Evolutionary conservation across 495 filamentous ascomycete genomes (phyloP).

Genomic region (Penicillium desertorum): DNA sequence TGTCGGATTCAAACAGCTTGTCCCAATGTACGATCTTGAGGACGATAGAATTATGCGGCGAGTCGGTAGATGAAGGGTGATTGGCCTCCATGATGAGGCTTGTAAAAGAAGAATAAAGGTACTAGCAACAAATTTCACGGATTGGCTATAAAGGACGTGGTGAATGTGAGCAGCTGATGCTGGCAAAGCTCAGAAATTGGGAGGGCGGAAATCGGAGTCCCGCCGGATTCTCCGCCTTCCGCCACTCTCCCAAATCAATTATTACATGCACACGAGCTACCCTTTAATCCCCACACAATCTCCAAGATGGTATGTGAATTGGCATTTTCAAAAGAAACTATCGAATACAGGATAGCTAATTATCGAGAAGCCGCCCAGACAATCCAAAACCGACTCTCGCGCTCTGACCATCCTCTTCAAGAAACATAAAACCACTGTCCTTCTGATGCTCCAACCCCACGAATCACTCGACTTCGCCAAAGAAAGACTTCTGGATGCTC

Average conservation of each 20-base stretch:
- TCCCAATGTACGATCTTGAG: conserved; percentile 41
- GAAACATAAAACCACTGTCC: conserved; percentile 71
- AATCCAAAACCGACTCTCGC: conserved; percentile 35
- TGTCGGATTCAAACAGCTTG: conserved; percentile 46
- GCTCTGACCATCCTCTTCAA: conserved; percentile 75
- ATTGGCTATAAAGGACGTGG: neutral
- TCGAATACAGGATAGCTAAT: neutral
- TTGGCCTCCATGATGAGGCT: conserved; percentile 30
- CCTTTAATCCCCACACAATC: neutral
- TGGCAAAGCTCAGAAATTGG: conserved; percentile 6
- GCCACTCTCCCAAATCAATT: conserved; percentile 7
- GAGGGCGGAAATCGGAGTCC: conserved; percentile 5
- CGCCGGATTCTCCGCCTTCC: conserved; percentile 25
- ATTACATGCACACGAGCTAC: neutral
- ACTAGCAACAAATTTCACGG: neutral
- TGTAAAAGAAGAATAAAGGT: neutral
- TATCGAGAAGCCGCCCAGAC: conserved; percentile 18
- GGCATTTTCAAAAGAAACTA: neutral
- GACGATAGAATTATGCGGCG: conserved; percentile 24
- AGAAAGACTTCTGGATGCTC: conserved; percentile 58
- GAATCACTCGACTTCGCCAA: conserved; percentile 62
- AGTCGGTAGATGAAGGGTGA: conserved; percentile 16
- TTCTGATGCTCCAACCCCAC: conserved; percentile 64
- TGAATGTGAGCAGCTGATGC: conserved; percentile 7
- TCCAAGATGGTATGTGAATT: conserved; percentile 22